Conservation (phyloP, 306 rosid species). For the Rubus parviflorus region DNA sequence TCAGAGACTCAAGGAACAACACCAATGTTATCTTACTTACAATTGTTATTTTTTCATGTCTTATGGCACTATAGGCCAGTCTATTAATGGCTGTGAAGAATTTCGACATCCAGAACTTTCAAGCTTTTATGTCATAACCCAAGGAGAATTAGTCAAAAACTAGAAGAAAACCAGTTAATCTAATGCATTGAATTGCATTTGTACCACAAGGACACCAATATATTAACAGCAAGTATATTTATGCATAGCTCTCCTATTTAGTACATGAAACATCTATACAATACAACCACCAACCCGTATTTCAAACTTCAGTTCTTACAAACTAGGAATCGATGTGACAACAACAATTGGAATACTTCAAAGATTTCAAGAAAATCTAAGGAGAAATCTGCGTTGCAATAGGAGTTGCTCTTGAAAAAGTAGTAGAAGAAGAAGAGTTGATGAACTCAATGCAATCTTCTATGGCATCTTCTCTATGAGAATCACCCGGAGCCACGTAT, state of each 20-base stretch:
- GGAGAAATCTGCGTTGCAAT: conserved; percentile 22
- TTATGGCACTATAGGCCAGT: not conserved
- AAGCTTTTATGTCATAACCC: not conserved
- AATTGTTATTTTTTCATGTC: too few relatives aligned
- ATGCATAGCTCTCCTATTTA: not conserved
- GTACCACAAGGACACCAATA: not conserved
- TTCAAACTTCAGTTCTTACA: not conserved
- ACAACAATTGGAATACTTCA: not conserved
- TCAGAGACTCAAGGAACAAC: not conserved
- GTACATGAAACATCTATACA: not conserved
- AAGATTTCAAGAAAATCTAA: conserved; percentile 1
- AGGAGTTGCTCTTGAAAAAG: conserved; percentile 63
- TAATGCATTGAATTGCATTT: not conserved
- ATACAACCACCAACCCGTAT: not conserved
- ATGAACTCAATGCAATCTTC: conserved; percentile 91
- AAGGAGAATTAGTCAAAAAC: not conserved
- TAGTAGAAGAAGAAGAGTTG: conserved; percentile 55
- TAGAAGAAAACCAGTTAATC: not conserved
- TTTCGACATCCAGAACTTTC: not conserved
- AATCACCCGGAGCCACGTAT: conserved; percentile 46
- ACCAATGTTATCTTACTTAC: not conserved
- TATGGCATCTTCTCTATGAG: conserved; percentile 64
- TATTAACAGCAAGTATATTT: not conserved
- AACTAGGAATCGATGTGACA: not conserved
- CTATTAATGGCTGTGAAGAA: not conserved